Conservation (phyloP, 441 rosid genomes). For the Sinapis alba region DNA sequence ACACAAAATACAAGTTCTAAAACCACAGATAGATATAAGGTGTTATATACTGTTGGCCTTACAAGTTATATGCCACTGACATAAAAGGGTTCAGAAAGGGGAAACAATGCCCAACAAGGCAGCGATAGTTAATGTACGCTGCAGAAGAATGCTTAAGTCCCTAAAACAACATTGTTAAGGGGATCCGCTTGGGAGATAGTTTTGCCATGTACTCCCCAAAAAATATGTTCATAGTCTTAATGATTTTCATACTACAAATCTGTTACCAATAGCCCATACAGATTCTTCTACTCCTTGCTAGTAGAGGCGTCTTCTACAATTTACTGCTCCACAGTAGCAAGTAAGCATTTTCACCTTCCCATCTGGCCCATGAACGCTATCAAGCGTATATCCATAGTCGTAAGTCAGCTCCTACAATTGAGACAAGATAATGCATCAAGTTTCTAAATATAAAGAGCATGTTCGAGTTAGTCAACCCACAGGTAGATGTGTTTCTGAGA, state of each 20-base stretch:
- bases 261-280: not conserved
- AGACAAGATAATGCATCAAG: slow-evolving; percentile 4
- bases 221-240: not conserved
- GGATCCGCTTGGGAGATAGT: slow-evolving; percentile 24
- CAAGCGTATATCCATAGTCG: slow-evolving; percentile 85
- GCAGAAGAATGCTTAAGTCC: not conserved
- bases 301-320: slow-evolving; percentile 71
- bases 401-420: slow-evolving; percentile 75
- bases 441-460: not conserved
- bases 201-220: slow-evolving; percentile 27
- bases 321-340: slow-evolving; percentile 81
- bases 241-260: not conserved
- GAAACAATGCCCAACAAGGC: not conserved
- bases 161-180: not conserved
- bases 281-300: slow-evolving; percentile 38
- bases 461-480: not conserved
- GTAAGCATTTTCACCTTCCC: slow-evolving; percentile 68
- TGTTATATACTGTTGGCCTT: not conserved
- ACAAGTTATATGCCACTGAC: not conserved
- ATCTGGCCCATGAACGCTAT: slow-evolving; percentile 73
- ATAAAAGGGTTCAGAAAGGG: not conserved
- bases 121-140: not conserved
- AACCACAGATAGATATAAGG: not conserved
- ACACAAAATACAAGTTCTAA: not conserved
- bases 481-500: not conserved